phyloP scores from a whole-genome alignment of 805 yeast species.

The Aciculoconidium aculeatum region DNA sequence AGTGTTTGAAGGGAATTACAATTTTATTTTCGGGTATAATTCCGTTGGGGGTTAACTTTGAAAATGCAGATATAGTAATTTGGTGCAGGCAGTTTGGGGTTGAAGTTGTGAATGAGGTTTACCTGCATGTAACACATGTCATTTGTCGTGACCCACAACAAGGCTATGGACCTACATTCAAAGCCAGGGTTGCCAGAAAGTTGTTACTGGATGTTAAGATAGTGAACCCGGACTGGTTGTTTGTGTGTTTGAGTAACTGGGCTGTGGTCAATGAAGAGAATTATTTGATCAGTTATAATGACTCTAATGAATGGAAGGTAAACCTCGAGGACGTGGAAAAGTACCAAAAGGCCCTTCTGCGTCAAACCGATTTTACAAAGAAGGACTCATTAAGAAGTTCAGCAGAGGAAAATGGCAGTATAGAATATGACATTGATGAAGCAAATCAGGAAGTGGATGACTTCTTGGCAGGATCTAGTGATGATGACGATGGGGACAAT shows the following conservation, averaged over 20 bases:
- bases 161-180: constrained; percentile 52
- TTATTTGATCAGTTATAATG: constrained; percentile 48
- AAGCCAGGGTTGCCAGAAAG: constrained; percentile 73
- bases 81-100: constrained; percentile 96
- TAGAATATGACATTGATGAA: constrained; percentile 31
- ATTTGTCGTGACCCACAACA: constrained; percentile 67
- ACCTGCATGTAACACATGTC: constrained; percentile 77
- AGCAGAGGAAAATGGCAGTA: constrained; percentile 7
- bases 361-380: constrained; percentile 12
- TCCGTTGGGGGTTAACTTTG: constrained; percentile 71
- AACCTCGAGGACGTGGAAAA: constrained; percentile 41
- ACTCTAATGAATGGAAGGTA: constrained; percentile 39
- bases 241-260: constrained; percentile 82
- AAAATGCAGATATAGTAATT: constrained; percentile 77
- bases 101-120: constrained; percentile 63
- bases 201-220: constrained; percentile 58
- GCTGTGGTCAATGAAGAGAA: constrained; percentile 55
- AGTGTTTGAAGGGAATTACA: constrained; percentile 61
- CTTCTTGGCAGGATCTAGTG: constrained; percentile 41
- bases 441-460: constrained; percentile 44
- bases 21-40: constrained; percentile 85
- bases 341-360: constrained; percentile 29
- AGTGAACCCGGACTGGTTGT: constrained; percentile 92
- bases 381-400: constrained; percentile 8
- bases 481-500: constrained; percentile 26